Evolutionary conservation across 202 grass and related monocot species (phyloP), one percentile per base, ranked within the genome.

Genomic region (Digitaria exilis): DNA sequence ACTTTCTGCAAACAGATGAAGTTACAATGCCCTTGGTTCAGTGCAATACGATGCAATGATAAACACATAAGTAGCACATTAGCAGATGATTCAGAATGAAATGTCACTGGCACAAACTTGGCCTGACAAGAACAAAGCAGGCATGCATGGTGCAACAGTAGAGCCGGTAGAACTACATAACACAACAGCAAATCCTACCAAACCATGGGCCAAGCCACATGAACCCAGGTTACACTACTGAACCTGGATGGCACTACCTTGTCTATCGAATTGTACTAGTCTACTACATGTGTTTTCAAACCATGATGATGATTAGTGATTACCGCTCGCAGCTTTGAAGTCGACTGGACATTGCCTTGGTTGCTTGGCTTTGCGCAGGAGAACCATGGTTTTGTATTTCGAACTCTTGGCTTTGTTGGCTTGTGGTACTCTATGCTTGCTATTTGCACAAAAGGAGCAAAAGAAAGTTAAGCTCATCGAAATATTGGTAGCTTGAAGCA

Each of bases 331-430:
- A 70, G 75, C 69, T 97, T 94, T 6, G 76, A 42, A 25, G 7
- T 75, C 1, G 87, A 84, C 35, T 78, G 85, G 76, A 82, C 52
- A 71, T 81, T 82, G n/a, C 68, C 87, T 73, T 77, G 77, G 50
- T 70, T 88, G 84, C 62, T 92, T 30, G 82, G 86, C 79, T 90
- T 97, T 39, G 69, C n/a, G 45, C 73, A 85, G 22, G 89, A 87
- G 66, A 88, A 57, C 94, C 91, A 97, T 8, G 89, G 87, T 45
- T 67, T 88, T 52, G 88, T 89, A 57, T 89, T 88, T 51, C 90
- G 89, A 75, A 96, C 78, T 58, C 91, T 93, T 2, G 91, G 87
- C 75, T 94, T 97, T 73, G 77, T 97, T 59, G 89, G 84, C 63
- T 93, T 97, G 7, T 90, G 85, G 73, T 87, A 92, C 15, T 91